Evolutionary conservation across 371 early-diverging fungal genomes (phyloP).

Genomic region (Saksenaea vasiformis): DNA sequence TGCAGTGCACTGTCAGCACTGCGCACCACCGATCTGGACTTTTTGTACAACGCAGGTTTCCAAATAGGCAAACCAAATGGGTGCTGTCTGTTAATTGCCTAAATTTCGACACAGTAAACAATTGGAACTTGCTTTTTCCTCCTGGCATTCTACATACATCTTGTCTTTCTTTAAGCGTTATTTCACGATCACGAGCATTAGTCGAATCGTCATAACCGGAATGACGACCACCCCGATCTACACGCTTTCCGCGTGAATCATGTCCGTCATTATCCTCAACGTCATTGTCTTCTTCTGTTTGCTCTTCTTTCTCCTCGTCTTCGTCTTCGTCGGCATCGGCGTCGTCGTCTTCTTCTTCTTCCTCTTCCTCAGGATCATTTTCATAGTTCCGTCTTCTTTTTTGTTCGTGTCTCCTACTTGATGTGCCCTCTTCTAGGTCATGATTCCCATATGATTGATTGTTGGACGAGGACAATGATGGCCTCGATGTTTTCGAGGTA

Average conservation of each 20-base stretch:
- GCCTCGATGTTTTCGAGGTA: not conserved
- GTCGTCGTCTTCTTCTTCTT: not conserved
- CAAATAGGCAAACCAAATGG: slow-evolving; percentile 96
- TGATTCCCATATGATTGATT: too few species aligned
- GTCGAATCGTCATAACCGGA: slow-evolving; percentile 30
- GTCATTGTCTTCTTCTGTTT: slow-evolving; percentile 10
- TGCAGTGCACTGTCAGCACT: slow-evolving; percentile 85
- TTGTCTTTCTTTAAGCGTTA: slow-evolving; percentile 70
- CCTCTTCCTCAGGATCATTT: not conserved
- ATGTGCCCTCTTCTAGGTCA: too few species aligned
- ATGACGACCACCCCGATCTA: not conserved
- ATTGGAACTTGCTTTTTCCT: not conserved
- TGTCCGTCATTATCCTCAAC: slow-evolving; percentile 11
- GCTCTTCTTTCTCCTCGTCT: slow-evolving; percentile 15
- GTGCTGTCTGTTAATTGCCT: slow-evolving; percentile 83
- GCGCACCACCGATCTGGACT: slow-evolving; percentile 84
- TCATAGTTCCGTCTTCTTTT: not conserved
- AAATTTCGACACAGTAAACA: not conserved
- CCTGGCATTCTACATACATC: slow-evolving; percentile 41
- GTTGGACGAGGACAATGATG: not conserved
- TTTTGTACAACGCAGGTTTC: slow-evolving; percentile 98
- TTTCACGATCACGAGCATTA: slow-evolving; percentile 45
- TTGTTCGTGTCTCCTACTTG: too few species aligned
- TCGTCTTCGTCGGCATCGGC: slow-evolving; percentile 3
- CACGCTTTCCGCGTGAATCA: slow-evolving; percentile 1